phyloP scores from a whole-genome alignment of 768 basidiomycete genomes.

The Arthromyces matolae region DNA sequence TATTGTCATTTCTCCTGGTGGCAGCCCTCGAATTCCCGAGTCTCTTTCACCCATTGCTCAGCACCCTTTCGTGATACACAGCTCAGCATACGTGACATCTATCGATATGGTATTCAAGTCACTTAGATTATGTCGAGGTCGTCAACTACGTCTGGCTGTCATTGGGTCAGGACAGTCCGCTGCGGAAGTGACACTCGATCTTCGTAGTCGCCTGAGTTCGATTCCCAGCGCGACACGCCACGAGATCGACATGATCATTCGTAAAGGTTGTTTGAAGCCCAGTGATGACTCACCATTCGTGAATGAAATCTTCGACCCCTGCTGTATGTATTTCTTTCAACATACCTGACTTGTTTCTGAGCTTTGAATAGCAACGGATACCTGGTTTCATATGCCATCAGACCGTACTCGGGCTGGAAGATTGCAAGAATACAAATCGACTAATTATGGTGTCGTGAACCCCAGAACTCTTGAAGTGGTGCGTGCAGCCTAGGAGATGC shows the following conservation, averaged over 20 bases:
- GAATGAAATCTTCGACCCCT: constrained; percentile 54
- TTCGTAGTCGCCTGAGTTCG: constrained; percentile 34
- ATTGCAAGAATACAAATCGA: constrained; percentile 41
- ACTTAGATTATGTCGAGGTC: constrained; percentile 14
- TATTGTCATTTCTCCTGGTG: constrained; percentile 49
- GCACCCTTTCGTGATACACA: constrained; percentile 40
- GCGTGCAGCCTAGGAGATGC: constrained; percentile 8
- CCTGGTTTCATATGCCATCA: constrained; percentile 35
- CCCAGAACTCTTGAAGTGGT: constrained; percentile 41
- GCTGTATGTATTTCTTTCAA: constrained; percentile 25
- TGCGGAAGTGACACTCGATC: constrained; percentile 43
- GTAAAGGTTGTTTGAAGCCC: constrained; percentile 46
- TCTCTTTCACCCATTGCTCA: constrained; percentile 27
- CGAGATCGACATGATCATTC: constrained; percentile 47
- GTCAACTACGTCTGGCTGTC: constrained; percentile 40
- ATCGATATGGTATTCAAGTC: constrained; percentile 33
- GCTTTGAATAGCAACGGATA: constrained; percentile 34
- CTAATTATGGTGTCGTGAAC: constrained; percentile 55
- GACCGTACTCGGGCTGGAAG: constrained; percentile 32
- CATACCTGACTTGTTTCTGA: not conserved
- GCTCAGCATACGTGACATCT: constrained; percentile 38
- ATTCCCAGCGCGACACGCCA: constrained; percentile 30
- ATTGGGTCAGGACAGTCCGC: constrained; percentile 48
- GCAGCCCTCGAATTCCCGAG: constrained; percentile 40
- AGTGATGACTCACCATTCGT: constrained; percentile 52